A percentile compares a stretch with the other conserved stretches of the same genome.
Evolutionary conservation across 2,329 filamentous ascomycete species (phyloP).

Genomic region (Aspergillus sclerotialis): DNA sequence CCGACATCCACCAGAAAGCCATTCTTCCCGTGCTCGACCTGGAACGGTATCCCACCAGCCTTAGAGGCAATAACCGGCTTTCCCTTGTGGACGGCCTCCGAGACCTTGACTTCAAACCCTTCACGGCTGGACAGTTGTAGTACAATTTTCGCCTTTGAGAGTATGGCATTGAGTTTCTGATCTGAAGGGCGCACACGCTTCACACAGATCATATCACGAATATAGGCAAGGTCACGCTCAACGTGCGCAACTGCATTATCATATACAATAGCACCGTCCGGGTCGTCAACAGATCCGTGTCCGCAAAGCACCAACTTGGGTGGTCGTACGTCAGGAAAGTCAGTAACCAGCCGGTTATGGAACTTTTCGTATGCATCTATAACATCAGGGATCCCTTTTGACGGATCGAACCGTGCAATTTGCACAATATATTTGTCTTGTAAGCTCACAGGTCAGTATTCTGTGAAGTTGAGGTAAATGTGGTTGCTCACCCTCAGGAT

Average conservation of each 20-base stretch:
- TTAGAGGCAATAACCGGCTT: slow-evolving; percentile 68
- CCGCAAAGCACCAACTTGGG: slow-evolving; percentile 69
- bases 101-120: slow-evolving; percentile 82
- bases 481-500: slow-evolving; percentile 26
- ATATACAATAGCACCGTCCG: slow-evolving; percentile 65
- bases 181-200: slow-evolving; percentile 73
- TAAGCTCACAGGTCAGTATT: too few species aligned
- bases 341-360: slow-evolving; percentile 50
- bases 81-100: slow-evolving; percentile 73
- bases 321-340: slow-evolving; percentile 47
- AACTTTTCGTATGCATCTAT: slow-evolving; percentile 70
- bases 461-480: too few species aligned
- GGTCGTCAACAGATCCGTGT: slow-evolving; percentile 74
- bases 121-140: slow-evolving; percentile 75
- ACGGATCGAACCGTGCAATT: slow-evolving; percentile 74
- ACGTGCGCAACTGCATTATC: slow-evolving; percentile 65
- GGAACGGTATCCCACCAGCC: slow-evolving; percentile 73
- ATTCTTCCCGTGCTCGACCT: slow-evolving; percentile 64
- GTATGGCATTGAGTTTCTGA: slow-evolving; percentile 69
- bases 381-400: slow-evolving; percentile 73
- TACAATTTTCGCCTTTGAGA: slow-evolving; percentile 65
- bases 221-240: slow-evolving; percentile 54
- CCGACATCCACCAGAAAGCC: slow-evolving; percentile 68
- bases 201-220: slow-evolving; percentile 61
- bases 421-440: slow-evolving; percentile 68